Conservation (phyloP, 2,329 filamentous ascomycete species). For the Paramyrothecium sp. region DNA sequence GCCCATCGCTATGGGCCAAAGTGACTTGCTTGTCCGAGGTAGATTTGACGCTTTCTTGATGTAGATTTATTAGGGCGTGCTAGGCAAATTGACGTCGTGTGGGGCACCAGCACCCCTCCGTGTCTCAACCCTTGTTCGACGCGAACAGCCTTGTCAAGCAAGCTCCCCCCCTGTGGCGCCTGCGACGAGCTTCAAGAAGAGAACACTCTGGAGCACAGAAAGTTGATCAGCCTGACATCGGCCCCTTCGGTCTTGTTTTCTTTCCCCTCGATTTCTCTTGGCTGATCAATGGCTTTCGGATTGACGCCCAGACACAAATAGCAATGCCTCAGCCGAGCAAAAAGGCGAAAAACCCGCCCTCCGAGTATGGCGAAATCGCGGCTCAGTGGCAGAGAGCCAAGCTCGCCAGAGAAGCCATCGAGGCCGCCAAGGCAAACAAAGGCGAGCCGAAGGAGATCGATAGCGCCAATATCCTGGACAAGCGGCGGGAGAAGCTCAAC, state of each 20-base stretch:
- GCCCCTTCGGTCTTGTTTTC: neutral
- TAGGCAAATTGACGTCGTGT: neutral
- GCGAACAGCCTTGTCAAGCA: no score
- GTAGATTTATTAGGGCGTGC: no score
- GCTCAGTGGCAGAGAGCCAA: slow-evolving; percentile 54
- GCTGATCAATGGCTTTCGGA: slow-evolving; percentile 22
- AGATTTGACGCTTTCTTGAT: no score
- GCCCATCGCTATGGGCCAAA: no score
- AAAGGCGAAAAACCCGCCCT: slow-evolving; percentile 17
- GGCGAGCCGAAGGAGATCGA: slow-evolving; percentile 29
- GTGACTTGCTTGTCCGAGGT: no score
- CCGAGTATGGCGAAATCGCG: slow-evolving; percentile 53
- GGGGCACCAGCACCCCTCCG: neutral
- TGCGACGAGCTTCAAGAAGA: neutral
- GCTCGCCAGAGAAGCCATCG: slow-evolving; percentile 43
- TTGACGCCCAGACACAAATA: slow-evolving; percentile 8
- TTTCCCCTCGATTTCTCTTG: neutral
- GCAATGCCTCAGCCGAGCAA: slow-evolving; percentile 21
- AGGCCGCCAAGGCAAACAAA: slow-evolving; percentile 28
- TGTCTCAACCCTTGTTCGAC: neutral
- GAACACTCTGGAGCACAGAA: neutral
- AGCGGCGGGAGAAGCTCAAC: slow-evolving; percentile 45
- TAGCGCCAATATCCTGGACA: slow-evolving; percentile 37
- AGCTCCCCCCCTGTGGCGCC: no score
- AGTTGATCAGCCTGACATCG: neutral